Evolutionary conservation across 2,329 filamentous ascomycete species (phyloP).

Genomic region (Penicillium brasilianum): DNA sequence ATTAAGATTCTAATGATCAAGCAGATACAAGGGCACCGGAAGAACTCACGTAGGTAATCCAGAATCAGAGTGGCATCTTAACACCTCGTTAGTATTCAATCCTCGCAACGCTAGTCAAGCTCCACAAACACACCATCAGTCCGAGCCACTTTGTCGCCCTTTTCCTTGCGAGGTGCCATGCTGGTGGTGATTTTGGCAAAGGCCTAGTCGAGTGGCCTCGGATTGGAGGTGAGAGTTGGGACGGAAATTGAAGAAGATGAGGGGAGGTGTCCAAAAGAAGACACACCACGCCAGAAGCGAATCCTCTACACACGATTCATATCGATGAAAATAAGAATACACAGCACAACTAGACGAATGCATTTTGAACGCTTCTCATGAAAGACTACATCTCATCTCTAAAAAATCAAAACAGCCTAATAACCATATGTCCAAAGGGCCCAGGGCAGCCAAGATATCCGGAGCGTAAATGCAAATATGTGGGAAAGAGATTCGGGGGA

Average conservation of each 20-base stretch:
- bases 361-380: slow-evolving; percentile 14
- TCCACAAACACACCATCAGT: slow-evolving; percentile 38
- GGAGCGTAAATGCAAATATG: slow-evolving; percentile 30
- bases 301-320: not conserved
- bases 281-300: not conserved
- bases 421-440: slow-evolving; percentile 31
- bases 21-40: not conserved
- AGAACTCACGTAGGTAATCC: slow-evolving; percentile 55
- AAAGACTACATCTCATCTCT: slow-evolving; percentile 25
- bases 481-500: slow-evolving; percentile 18
- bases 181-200: not conserved
- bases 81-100: slow-evolving; percentile 7
- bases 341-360: not conserved
- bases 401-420: slow-evolving; percentile 20
- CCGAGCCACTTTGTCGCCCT: slow-evolving; percentile 36
- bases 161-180: slow-evolving; percentile 50
- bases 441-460: slow-evolving; percentile 22
- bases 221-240: not conserved
- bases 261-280: not conserved
- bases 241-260: not conserved
- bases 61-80: slow-evolving; percentile 51
- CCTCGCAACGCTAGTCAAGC: not conserved
- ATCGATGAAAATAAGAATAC: not conserved
- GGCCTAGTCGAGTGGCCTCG: not conserved
- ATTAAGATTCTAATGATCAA: not conserved